Base-by-base conservation (phyloP, 2,329 filamentous ascomycete species). In the Cladosporium sp. region DNA sequence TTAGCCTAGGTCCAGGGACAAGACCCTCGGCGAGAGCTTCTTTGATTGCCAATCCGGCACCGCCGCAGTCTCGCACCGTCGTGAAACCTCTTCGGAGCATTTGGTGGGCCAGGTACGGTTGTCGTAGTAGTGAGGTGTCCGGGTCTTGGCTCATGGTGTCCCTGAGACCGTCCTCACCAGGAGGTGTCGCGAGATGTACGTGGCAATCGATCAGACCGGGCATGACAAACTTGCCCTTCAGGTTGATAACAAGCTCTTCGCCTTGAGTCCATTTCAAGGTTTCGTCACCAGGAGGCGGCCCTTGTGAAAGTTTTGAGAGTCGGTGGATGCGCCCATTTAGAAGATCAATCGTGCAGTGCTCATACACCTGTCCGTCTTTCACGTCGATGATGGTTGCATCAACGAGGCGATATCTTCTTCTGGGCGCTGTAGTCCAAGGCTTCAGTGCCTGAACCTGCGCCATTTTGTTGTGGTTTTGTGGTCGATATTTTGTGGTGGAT, bases 1-100 rank as follows among this genome's bases (percentile, higher is more conserved):
- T 86, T 3, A 88, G 71, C 13, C 85, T 75, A 0, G 86, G 86
- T 0, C 85, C 86, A 1, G 81, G 80, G 46, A 85, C 80, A 0
- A 87, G 78, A 2, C 82, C 81, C n/a, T 88, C 84, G 1, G 78
- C 80, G 18, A 88, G 79, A 0, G 86, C 85, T 68, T 88, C 79
- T 68, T 84, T 85, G 21, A 89, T 76, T 1, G 85, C 83, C 0
- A 83, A 74, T 0, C 79, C 78, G 1, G 86, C 85, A 4, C 86
- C 86, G 0, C 85, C 86, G 36, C 83, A 85, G 70, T 89, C 86
- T 3, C 86, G 80, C 2, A 85, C 79, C 1, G 79, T 84, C 1
- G 86, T 88, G 75, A 88, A 88, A 1, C 86, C 86, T 21, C 85
- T 80, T 48, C 76, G 73, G 0, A 88, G 79, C 76, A 86, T 87